Percentiles rank a stretch among this genome's conserved stretches.
Conservation (phyloP, 2,329 filamentous ascomycete species). For the Aspergillus hiratsukae region DNA sequence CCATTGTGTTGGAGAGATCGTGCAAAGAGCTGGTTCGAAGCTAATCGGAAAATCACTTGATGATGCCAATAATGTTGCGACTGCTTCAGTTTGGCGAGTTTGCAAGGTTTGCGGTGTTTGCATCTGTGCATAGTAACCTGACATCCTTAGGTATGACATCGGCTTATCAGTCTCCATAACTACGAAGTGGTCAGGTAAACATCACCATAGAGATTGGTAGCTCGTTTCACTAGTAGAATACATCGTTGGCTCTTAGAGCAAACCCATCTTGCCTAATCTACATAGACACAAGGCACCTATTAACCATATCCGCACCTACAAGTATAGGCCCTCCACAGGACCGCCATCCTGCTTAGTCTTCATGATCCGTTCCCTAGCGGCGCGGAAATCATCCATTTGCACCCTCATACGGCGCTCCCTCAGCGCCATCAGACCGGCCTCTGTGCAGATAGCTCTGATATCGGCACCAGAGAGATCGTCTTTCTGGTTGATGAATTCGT, state of each 20-base stretch:
- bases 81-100: slow-evolving; percentile 13
- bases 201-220: not conserved
- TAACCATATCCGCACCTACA: slow-evolving; percentile 56
- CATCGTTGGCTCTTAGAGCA: slow-evolving; percentile 12
- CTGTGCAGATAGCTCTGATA: slow-evolving; percentile 98
- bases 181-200: not conserved
- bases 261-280: slow-evolving; percentile 5
- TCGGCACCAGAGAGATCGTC: slow-evolving; percentile 95
- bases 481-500: slow-evolving; percentile 98
- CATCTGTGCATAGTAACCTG: slow-evolving; percentile 6
- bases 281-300: slow-evolving; percentile 6
- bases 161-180: not conserved
- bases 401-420: slow-evolving; percentile 95
- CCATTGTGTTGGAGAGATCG: slow-evolving; percentile 25
- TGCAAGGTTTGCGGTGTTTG: slow-evolving; percentile 22
- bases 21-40: not conserved
- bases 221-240: slow-evolving; percentile 21
- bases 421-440: slow-evolving; percentile 89
- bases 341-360: slow-evolving; percentile 99
- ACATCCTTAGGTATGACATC: not conserved
- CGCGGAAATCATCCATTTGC: slow-evolving; percentile 96
- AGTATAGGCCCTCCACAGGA: slow-evolving; percentile 86
- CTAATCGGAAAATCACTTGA: slow-evolving; percentile 3
- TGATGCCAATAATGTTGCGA: slow-evolving; percentile 3
- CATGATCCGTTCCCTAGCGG: slow-evolving; percentile 87